phyloP scores from a whole-genome alignment of 139 green algal species.

The Chlamydomonas schloesseri region DNA sequence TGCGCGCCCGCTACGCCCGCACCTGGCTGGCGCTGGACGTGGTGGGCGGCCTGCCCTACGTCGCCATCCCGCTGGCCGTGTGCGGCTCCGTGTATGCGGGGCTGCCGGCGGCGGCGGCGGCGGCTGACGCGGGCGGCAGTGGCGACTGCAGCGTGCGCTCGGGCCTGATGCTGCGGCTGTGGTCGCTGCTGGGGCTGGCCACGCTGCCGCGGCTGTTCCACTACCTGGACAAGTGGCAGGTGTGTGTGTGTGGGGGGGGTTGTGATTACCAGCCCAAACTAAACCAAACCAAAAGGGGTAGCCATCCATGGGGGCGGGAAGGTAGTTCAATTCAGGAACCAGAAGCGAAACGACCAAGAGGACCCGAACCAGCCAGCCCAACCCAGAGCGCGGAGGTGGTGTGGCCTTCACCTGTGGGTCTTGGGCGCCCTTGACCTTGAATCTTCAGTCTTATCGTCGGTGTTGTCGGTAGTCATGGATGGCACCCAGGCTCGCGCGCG shows the following conservation, averaged over 20 bases:
- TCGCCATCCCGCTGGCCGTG: conserved; percentile 13
- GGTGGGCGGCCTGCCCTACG: conserved; percentile 46
- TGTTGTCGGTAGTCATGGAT: too few relatives aligned
- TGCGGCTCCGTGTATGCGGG: conserved; percentile 3
- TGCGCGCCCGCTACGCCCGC: conserved; percentile 27
- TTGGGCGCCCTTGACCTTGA: too few relatives aligned
- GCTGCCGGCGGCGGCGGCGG: neutral
- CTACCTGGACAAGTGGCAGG: conserved; percentile 53
- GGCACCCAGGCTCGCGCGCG: too few relatives aligned
- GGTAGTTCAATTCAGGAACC: too few relatives aligned
- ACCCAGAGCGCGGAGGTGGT: too few relatives aligned
- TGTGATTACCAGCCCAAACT: too few relatives aligned
- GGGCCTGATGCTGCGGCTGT: conserved; percentile 22
- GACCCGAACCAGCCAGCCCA: too few relatives aligned
- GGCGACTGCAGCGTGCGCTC: neutral
- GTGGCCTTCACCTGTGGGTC: too few relatives aligned
- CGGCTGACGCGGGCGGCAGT: neutral
- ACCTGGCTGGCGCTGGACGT: conserved; percentile 48
- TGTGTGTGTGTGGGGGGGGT: neutral
- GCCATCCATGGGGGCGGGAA: too few relatives aligned
- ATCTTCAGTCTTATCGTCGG: too few relatives aligned
- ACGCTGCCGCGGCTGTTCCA: conserved; percentile 31
- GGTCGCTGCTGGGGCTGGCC: conserved; percentile 11
- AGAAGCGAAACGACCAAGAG: too few relatives aligned
- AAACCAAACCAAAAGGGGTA: too few relatives aligned